Percentiles rank a stretch among this genome's conserved stretches.
phyloP scores from a whole-genome alignment of 164 flowering plant genomes.

The Magnolia kwangsiensis region DNA sequence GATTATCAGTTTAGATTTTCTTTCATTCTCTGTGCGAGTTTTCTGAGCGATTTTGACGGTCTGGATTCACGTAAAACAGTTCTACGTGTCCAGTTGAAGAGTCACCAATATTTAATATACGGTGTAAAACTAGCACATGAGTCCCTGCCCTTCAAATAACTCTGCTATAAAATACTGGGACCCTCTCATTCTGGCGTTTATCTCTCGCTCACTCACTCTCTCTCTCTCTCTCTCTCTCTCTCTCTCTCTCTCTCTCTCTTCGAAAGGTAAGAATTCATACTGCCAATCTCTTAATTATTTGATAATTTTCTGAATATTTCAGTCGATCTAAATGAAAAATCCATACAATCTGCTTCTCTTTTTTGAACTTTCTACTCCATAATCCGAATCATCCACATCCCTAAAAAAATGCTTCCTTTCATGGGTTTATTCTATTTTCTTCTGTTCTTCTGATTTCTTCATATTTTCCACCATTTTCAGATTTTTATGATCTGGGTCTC shows the following conservation, averaged over 20 bases:
- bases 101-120: too few relatives aligned
- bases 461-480: not conserved
- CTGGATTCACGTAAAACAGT: too few relatives aligned
- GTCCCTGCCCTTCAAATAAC: too few relatives aligned
- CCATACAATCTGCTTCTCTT: not conserved
- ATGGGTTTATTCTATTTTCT: not conserved
- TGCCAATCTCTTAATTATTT: too few relatives aligned
- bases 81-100: too few relatives aligned
- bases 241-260: not conserved
- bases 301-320: too few relatives aligned
- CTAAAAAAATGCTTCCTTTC: not conserved
- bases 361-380: slow-evolving; percentile 38
- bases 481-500: not conserved
- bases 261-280: not conserved
- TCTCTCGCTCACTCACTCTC: not conserved
- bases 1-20: too few relatives aligned
- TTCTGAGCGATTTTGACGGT: too few relatives aligned
- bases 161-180: not conserved
- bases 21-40: too few relatives aligned
- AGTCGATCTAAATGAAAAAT: not conserved
- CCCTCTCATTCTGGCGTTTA: not conserved
- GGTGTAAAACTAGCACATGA: too few relatives aligned
- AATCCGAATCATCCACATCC: slow-evolving; percentile 40
- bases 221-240: not conserved
- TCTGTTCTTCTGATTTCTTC: not conserved